Evolutionary conservation across 1,284 basidiomycete species (phyloP).

Genomic region (Paramarasmius palmivorus): DNA sequence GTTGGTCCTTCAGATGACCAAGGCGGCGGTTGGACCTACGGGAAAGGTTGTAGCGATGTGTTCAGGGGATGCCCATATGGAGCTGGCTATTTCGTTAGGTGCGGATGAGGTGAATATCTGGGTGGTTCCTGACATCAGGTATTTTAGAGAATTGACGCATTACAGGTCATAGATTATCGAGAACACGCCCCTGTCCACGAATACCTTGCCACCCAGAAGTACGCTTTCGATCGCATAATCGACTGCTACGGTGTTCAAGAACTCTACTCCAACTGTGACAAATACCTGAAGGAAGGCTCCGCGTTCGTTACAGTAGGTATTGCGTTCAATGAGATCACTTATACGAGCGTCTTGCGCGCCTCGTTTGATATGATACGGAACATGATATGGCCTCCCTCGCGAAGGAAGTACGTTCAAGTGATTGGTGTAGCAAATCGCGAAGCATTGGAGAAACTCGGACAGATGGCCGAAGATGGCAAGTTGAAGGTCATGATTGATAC

Average conservation of each 20-base stretch:
- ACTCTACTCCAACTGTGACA: not conserved
- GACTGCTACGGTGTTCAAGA: not conserved
- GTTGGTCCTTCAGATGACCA: not conserved
- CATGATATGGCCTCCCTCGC: not conserved
- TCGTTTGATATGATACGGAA: not conserved
- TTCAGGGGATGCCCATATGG: not conserved
- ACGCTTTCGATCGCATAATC: not conserved
- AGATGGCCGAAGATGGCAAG: no score
- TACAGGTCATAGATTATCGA: not conserved
- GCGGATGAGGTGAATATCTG: no score
- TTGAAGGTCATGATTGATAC: no score
- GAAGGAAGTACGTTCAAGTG: not conserved
- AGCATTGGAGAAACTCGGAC: not conserved
- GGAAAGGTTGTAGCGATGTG: not conserved
- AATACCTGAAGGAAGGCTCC: not conserved
- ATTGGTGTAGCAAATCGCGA: not conserved
- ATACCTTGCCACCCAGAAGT: not conserved
- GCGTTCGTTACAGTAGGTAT: not conserved
- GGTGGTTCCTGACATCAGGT: no score
- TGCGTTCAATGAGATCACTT: not conserved
- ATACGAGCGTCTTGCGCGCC: not conserved
- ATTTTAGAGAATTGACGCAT: not conserved
- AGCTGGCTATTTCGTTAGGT: no score
- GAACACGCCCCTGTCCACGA: not conserved
- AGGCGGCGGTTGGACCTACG: not conserved